A percentile compares a stretch with the other conserved stretches of the same genome.
These are phyloP conservation scores for Castanospermum australe DNA, from an alignment of 306 rosid species.

Conservation along the genomic window DNA sequence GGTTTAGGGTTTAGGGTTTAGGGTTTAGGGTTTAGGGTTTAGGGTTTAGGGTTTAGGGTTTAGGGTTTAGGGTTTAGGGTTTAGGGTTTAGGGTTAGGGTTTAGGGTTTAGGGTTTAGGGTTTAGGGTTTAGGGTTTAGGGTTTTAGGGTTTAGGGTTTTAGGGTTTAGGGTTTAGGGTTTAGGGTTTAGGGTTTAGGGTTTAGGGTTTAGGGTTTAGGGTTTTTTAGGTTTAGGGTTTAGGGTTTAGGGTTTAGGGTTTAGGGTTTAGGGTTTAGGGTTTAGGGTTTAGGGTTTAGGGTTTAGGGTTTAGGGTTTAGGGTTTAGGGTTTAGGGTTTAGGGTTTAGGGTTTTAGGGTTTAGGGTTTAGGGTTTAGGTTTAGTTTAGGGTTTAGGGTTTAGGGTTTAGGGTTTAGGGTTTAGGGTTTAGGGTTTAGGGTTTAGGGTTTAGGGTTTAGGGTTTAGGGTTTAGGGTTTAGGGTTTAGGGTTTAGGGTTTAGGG, in stretches of 20 bases:
- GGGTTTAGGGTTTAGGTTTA: constrained; percentile 26
- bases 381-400: constrained; percentile 7
- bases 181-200: constrained; percentile 28
- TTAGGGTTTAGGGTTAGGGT: constrained; percentile 13
- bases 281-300: constrained; percentile 11
- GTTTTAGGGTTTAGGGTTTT: constrained; percentile 11
- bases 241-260: constrained; percentile 25
- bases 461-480: constrained; percentile 29
- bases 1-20: not conserved
- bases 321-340: constrained; percentile 21
- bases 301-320: constrained; percentile 22
- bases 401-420: constrained; percentile 4
- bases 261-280: constrained; percentile 15
- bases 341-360: constrained; percentile 8
- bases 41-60: constrained; percentile 7
- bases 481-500: constrained; percentile 23
- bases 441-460: constrained; percentile 22
- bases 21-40: not conserved
- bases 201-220: constrained; percentile 21
- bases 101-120: constrained; percentile 14
- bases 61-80: constrained; percentile 15
- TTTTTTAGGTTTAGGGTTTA: constrained; percentile 7
- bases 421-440: not conserved
- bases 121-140: constrained; percentile 23
- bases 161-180: constrained; percentile 19